A percentile compares a stretch with the other conserved stretches of the same genome.
These are phyloP conservation scores for Mycena sp. DNA, from an alignment of 1,284 basidiomycete genomes.

Conservation along the genomic window DNA sequence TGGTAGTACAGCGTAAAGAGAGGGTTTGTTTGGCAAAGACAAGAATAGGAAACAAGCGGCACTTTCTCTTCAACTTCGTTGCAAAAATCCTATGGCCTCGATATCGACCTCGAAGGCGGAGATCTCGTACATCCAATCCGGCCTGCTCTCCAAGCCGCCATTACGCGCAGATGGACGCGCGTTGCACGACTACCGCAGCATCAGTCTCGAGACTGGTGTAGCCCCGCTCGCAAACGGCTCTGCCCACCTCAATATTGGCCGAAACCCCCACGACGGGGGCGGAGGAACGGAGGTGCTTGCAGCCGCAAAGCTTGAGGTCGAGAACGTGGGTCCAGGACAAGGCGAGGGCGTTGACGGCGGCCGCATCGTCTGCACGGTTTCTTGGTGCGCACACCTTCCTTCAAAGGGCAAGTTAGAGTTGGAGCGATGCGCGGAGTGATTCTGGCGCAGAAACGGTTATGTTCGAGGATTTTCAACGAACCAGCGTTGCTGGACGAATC, in stretches of 20 bases:
- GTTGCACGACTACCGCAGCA: slow-evolving; percentile 67
- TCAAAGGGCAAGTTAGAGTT: too few species aligned
- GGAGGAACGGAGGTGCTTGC: slow-evolving; percentile 77
- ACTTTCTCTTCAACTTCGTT: too few species aligned
- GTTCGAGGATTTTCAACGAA: too few species aligned
- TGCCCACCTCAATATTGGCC: slow-evolving; percentile 74
- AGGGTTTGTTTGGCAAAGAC: too few species aligned
- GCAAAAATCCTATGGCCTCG: slow-evolving; percentile 35
- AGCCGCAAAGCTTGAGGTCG: slow-evolving; percentile 80
- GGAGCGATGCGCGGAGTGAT: too few species aligned
- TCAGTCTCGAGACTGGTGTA: slow-evolving; percentile 79
- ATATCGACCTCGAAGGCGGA: slow-evolving; percentile 75
- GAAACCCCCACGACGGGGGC: slow-evolving; percentile 60
- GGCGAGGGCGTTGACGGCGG: slow-evolving; percentile 59
- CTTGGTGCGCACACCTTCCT: slow-evolving; percentile 64
- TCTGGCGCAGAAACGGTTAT: too few species aligned
- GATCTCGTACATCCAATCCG: slow-evolving; percentile 74
- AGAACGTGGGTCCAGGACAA: slow-evolving; percentile 55
- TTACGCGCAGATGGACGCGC: slow-evolving; percentile 74
- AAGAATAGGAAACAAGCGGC: too few species aligned
- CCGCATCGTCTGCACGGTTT: slow-evolving; percentile 70
- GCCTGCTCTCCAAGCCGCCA: slow-evolving; percentile 63
- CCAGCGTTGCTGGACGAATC: too few species aligned
- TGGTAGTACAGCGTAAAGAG: too few species aligned
- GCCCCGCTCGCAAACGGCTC: slow-evolving; percentile 83